Evolutionary conservation across 129 eudicot genomes (phyloP), one percentile per base, ranked within the genome.

Genomic region (Silybum marianum): DNA sequence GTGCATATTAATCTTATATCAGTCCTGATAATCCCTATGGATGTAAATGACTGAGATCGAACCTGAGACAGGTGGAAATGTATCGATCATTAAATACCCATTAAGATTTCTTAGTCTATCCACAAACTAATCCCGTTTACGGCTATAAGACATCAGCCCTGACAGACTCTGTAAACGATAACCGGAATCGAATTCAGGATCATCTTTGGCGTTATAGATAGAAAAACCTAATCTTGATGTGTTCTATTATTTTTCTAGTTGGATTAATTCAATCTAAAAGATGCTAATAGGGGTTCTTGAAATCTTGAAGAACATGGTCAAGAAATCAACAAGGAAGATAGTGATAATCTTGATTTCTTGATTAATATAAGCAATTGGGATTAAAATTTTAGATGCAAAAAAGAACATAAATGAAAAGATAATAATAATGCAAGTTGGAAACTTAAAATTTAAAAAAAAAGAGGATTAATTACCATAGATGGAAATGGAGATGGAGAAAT

Each of bases 401-500:
- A 58, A 34, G 32, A 36, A 79, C 21, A 9, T 0, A 44, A 4
- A 26, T 40, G 1, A 12, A 26, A n/a, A 8, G 14, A 46, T 44
- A 58, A 58, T 44, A 58, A 58, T 71, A 1, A 71, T 51, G 28
- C 24, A 22, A 40, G 7, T 44, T 2, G 6, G 11, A 39, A 54
- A 16, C 22, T 16, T 58, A 58, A 13, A 9, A 8, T 13, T 19
- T 12, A 25, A 63, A 34, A 23, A 25, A 25, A 63, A 34, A 23
- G 36, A 19, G 40, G 68, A 32, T 21, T 7, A 80, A 42, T 32
- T 82, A 84, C 88, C 91, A 30, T 54, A 79, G 84, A 79, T 26
- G 82, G 34, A 44, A 85, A 77, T 75, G 72, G 58, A 71, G 46
- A 34, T 16, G 42, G 60, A 21, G 36, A 32, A 32, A 32, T 1